Base-by-base conservation (phyloP, 2,329 filamentous ascomycete species). In the Aureobasidium sp. region DNA sequence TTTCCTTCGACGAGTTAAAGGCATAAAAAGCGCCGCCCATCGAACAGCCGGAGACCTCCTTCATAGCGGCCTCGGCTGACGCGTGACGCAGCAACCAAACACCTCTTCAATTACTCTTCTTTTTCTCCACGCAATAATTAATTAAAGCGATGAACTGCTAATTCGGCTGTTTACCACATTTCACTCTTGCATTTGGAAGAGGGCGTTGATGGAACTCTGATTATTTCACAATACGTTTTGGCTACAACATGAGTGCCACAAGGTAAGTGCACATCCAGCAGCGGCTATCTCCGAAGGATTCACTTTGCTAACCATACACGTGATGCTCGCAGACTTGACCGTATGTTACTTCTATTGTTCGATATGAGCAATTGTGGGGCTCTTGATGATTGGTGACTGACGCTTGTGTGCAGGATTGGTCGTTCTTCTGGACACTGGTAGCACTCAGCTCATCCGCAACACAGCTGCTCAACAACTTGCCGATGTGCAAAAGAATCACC, bases 401-500 rank as follows among this genome's bases (percentile, higher is more conserved):
- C 54, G 21, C 29, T 52, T 3, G 11, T 36, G 34, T 55, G 49
- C 32, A 61, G 59, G 59, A 21, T 48, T 61, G 59, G 59, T 61
- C 49, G 45, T 61, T 53, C 50, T 61, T 29, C 86, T 99, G 69
- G 94, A 99, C 82, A 97, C 94, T 62, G 94, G 94, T 69, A 97
- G 93, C 77, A 99, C 94, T 64, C 88, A 89, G 72, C 82, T 99
- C 67, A 97, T 99, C 72, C 88, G 95, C 68, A 96, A 97, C 72
- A 99, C 94, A 65, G 95, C 94, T 65, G 94, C 96, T 65, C 91
- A 95, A 72, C 94, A 99, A 77, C 83, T 99, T 65, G 94, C 92
- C 65, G 94, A 99, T 76, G 94, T 96, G 75, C 95, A 99, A 76
- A 97, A 97, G 73, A 90, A 94, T 74, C 94, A 97, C 70, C 94